Conservation (phyloP, 1,284 basidiomycete species). For the Puccinia novopanici region DNA sequence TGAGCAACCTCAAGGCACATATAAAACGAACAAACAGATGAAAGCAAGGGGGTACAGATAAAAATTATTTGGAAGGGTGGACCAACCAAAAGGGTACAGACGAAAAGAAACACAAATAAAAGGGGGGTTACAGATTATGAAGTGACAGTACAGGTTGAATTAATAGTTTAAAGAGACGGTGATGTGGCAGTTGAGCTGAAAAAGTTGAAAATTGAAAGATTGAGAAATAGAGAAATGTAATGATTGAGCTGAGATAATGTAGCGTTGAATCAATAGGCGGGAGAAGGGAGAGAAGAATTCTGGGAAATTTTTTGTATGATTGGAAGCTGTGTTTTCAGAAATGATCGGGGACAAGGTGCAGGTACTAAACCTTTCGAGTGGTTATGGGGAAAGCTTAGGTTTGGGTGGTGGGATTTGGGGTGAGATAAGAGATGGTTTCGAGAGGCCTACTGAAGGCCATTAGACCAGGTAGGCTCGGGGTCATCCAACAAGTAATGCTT, state of each 20-base stretch:
- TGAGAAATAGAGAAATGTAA: neutral
- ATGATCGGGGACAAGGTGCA: no score
- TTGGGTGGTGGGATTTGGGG: neutral
- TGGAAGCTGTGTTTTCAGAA: no score
- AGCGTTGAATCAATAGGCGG: neutral
- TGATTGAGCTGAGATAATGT: neutral
- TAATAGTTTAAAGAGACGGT: neutral
- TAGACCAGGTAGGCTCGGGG: neutral
- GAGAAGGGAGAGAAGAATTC: neutral
- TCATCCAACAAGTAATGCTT: slow-evolving; percentile 3
- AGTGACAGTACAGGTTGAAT: no score
- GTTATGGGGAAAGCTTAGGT: neutral
- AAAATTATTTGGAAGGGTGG: neutral
- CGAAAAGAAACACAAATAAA: no score
- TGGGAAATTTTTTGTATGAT: neutral
- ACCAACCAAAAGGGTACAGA: neutral
- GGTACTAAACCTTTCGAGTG: no score
- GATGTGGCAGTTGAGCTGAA: neutral
- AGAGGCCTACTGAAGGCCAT: neutral
- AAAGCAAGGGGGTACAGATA: neutral
- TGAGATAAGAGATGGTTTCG: neutral
- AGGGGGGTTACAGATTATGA: no score
- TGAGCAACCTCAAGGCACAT: no score
- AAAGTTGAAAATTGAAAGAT: no score
- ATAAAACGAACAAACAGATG: neutral